Evolutionary conservation across 2,329 filamentous ascomycete genomes (phyloP).

Genomic region (Zasmidium angulare): DNA sequence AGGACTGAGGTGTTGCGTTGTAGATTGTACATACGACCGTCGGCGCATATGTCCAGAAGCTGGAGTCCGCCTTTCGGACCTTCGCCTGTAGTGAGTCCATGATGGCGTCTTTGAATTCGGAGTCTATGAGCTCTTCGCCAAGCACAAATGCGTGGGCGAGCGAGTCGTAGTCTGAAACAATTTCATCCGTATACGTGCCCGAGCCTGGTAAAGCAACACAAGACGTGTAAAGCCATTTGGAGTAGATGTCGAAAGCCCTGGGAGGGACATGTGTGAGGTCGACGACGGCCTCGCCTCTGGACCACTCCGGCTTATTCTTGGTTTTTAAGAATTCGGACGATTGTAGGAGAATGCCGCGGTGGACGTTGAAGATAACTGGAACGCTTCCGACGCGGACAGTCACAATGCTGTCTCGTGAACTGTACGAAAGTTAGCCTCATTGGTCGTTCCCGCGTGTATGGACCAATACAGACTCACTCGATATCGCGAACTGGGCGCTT

Average conservation of each 20-base stretch:
- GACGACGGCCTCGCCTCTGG: neutral
- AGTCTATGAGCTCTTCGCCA: conserved; percentile 1
- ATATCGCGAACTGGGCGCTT: neutral
- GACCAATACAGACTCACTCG: neutral
- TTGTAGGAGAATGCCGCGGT: neutral
- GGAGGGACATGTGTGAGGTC: neutral
- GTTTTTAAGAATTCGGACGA: neutral
- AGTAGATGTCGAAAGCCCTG: neutral
- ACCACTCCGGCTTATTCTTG: conserved; percentile 3
- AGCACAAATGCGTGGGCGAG: neutral
- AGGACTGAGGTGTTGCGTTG: neutral
- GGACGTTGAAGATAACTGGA: neutral
- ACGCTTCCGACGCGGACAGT: neutral
- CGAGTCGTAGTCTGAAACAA: neutral
- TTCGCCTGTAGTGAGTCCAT: neutral
- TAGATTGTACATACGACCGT: conserved; percentile 3
- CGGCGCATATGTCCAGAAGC: neutral
- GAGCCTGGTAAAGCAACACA: neutral
- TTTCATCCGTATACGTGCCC: neutral
- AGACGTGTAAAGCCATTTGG: conserved; percentile 2
- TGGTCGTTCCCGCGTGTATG: neutral
- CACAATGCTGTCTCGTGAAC: neutral
- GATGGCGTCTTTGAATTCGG: neutral
- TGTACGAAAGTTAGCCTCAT: neutral
- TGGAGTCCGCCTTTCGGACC: neutral